These are phyloP conservation scores for Alternaria dauci DNA, from an alignment of 2,329 filamentous ascomycete genomes.

Conservation along the genomic window DNA sequence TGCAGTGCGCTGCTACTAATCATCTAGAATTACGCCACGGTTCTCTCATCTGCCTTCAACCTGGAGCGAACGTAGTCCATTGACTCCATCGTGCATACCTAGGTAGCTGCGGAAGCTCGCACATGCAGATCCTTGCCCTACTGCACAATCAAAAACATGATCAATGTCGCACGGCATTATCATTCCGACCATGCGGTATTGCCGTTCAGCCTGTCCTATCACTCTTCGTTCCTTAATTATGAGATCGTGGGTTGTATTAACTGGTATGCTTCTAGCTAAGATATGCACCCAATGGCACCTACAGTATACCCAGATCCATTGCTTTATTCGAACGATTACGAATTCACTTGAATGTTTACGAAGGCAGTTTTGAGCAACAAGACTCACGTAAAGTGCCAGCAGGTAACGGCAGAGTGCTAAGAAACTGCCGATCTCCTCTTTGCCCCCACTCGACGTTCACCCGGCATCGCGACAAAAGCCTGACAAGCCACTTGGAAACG, in stretches of 20 bases:
- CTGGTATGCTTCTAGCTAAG: neutral
- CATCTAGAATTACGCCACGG: neutral
- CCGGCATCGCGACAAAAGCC: neutral
- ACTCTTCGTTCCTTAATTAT: neutral
- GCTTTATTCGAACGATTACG: neutral
- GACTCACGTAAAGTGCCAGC: too few species aligned
- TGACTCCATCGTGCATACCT: neutral
- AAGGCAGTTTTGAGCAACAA: too few species aligned
- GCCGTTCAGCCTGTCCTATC: slow-evolving; percentile 3
- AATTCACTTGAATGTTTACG: too few species aligned
- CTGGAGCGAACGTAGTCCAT: neutral
- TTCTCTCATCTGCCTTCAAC: neutral
- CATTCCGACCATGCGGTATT: slow-evolving; percentile 13
- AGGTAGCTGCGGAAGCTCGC: neutral
- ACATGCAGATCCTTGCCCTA: slow-evolving; percentile 4
- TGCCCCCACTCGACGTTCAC: neutral
- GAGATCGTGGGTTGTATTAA: neutral
- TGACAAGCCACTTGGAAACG: slow-evolving; percentile 3
- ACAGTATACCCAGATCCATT: neutral
- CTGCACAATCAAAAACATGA: neutral
- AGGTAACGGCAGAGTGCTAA: neutral
- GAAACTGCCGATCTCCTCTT: neutral
- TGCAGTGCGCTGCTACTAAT: neutral
- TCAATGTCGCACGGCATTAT: slow-evolving; percentile 29
- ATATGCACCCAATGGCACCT: neutral